Percentiles rank a stretch among this genome's conserved stretches.
Conservation (phyloP, 495 filamentous ascomycete species). For the Penicillium salamii region DNA sequence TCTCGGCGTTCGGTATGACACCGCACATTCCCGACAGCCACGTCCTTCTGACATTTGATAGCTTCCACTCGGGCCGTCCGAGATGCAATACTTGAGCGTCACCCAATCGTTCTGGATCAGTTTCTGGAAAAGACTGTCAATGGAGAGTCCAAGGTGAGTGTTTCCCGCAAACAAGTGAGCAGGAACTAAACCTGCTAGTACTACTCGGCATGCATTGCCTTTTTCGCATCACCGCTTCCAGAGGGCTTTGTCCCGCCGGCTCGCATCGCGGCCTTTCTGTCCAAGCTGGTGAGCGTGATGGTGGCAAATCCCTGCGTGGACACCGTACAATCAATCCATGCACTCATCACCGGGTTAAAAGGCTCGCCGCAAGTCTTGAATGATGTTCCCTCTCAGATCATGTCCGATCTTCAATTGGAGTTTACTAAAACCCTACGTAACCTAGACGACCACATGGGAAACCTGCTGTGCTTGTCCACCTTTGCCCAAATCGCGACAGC, state of each 20-base stretch:
- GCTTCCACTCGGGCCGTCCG: conserved; percentile 30
- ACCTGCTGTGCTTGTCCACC: conserved; percentile 49
- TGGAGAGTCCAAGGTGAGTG: conserved; percentile 34
- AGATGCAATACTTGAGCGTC: conserved; percentile 38
- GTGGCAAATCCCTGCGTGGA: conserved; percentile 32
- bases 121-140: conserved; percentile 37
- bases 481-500: conserved; percentile 41
- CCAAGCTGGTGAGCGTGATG: conserved; percentile 31
- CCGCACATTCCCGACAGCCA: neutral
- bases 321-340: conserved; percentile 44
- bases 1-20: conserved; percentile 40
- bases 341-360: conserved; percentile 33
- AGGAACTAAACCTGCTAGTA: conserved; percentile 29
- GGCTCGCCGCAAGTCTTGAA: conserved; percentile 28
- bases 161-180: neutral
- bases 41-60: conserved; percentile 14
- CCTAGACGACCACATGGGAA: conserved; percentile 44
- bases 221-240: conserved; percentile 44
- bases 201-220: conserved; percentile 31
- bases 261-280: conserved; percentile 40
- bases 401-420: conserved; percentile 44
- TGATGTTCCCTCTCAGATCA: conserved; percentile 36
- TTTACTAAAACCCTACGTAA: conserved; percentile 46
- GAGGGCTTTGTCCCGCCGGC: conserved; percentile 32
- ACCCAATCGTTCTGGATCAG: conserved; percentile 40